Percentiles rank a stretch among this genome's conserved stretches.
Conservation (phyloP, 306 rosid species). For the Gynostemma pentaphyllum region DNA sequence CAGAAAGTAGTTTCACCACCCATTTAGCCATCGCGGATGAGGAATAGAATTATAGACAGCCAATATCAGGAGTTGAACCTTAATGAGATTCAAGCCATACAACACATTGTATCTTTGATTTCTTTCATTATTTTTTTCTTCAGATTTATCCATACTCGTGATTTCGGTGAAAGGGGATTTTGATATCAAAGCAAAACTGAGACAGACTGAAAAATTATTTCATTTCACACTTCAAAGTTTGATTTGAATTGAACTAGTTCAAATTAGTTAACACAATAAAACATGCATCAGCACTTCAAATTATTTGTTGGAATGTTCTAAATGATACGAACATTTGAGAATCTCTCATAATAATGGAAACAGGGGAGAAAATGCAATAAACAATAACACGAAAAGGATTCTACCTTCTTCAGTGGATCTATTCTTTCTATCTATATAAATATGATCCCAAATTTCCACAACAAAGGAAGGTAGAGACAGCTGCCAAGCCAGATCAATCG, state of each 20-base stretch:
- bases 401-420: constrained; percentile 27
- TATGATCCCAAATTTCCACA: constrained; percentile 24
- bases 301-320: constrained; percentile 31
- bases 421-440: constrained; percentile 26
- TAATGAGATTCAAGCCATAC: too few species aligned
- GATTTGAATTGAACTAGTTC: constrained; percentile 28
- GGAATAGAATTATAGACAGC: too few species aligned
- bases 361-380: constrained; percentile 16
- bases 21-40: too few species aligned
- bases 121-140: neutral
- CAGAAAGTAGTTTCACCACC: too few species aligned
- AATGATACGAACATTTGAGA: constrained; percentile 30
- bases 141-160: neutral
- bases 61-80: too few species aligned
- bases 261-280: constrained; percentile 30
- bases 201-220: neutral
- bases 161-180: neutral
- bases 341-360: constrained; percentile 19
- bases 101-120: neutral
- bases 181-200: neutral
- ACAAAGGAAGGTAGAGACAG: constrained; percentile 29
- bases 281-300: constrained; percentile 22
- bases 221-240: constrained; percentile 11
- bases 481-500: constrained; percentile 20
- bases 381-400: constrained; percentile 15